Conservation (phyloP, 768 basidiomycete genomes). For the Boletus fagicola region DNA sequence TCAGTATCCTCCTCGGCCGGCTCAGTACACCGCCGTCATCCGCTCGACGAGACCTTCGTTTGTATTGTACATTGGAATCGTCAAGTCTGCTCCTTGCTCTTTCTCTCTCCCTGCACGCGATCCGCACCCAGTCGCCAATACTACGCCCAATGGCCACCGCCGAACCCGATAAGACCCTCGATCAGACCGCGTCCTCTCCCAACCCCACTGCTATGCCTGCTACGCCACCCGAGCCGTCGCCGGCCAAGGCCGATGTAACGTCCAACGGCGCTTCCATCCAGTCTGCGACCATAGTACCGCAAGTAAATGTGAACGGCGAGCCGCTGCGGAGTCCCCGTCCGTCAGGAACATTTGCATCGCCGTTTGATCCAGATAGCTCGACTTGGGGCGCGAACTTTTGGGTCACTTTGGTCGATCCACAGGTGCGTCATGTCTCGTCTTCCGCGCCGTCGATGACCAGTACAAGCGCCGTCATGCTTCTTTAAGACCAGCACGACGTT, state of each 20-base stretch:
- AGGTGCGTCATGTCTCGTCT: conserved; percentile 48
- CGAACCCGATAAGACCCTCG: conserved; percentile 27
- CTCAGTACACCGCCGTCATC: conserved; percentile 11
- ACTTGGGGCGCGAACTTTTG: conserved; percentile 91
- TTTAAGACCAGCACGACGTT: conserved; percentile 63
- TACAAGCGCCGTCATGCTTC: conserved; percentile 5
- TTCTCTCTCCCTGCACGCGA: conserved; percentile 8
- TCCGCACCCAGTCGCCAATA: conserved; percentile 6
- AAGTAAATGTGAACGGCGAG: conserved; percentile 37
- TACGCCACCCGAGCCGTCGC: conserved; percentile 5
- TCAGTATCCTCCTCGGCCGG: conserved; percentile 10
- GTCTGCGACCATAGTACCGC: conserved; percentile 28
- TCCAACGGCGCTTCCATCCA: conserved; percentile 13
- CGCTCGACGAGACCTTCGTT: conserved; percentile 6
- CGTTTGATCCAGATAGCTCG: conserved; percentile 38
- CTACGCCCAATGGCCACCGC: conserved; percentile 22
- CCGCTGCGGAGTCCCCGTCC: conserved; percentile 33
- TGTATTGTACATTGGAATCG: conserved; percentile 23
- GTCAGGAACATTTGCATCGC: conserved; percentile 21
- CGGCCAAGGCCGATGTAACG: conserved; percentile 9
- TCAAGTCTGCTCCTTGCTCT: neutral
- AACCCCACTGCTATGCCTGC: neutral
- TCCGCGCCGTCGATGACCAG: conserved; percentile 8
- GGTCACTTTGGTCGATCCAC: conserved; percentile 91
- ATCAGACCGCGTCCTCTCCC: conserved; percentile 19